These are phyloP conservation scores for Dothidotthia symphoricarpi DNA, from an alignment of 2,329 filamentous ascomycete species.

Conservation along the genomic window DNA sequence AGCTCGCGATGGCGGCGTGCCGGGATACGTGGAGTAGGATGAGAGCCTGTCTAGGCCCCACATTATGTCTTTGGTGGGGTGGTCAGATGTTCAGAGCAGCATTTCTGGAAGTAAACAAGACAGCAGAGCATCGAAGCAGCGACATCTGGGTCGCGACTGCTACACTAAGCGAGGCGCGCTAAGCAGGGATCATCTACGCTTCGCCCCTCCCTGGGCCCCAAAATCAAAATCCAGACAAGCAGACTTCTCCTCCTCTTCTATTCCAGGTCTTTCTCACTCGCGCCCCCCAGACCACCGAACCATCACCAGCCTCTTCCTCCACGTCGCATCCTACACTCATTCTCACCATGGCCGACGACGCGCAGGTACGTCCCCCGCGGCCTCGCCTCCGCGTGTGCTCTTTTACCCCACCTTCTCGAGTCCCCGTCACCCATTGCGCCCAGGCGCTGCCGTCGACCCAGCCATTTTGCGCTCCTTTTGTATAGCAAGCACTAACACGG, in stretches of 20 bases:
- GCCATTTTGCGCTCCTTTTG: too few relatives aligned
- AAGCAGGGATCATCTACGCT: conserved; percentile 21
- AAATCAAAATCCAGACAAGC: conserved; percentile 36
- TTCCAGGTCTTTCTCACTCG: conserved; percentile 27
- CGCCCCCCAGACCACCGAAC: conserved; percentile 28
- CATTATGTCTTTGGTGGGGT: conserved; percentile 47
- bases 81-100: conserved; percentile 1
- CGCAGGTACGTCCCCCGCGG: conserved; percentile 55
- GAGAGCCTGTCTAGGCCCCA: conserved; percentile 83
- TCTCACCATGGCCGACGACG: conserved; percentile 65
- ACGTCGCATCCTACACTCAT: conserved; percentile 39
- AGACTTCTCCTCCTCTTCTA: conserved; percentile 34
- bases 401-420: conserved; percentile 41
- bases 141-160: background rate
- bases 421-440: conserved; percentile 33
- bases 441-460: conserved; percentile 11
- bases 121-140: background rate
- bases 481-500: conserved; percentile 17
- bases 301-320: conserved; percentile 33
- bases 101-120: background rate
- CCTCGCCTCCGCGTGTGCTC: conserved; percentile 22
- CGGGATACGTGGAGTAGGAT: conserved; percentile 64
- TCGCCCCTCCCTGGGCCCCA: conserved; percentile 27
- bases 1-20: conserved; percentile 60
- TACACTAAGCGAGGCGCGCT: conserved; percentile 7